Conservation (phyloP, 164 flowering plant genomes). For the Magnolia kwangsiensis region DNA sequence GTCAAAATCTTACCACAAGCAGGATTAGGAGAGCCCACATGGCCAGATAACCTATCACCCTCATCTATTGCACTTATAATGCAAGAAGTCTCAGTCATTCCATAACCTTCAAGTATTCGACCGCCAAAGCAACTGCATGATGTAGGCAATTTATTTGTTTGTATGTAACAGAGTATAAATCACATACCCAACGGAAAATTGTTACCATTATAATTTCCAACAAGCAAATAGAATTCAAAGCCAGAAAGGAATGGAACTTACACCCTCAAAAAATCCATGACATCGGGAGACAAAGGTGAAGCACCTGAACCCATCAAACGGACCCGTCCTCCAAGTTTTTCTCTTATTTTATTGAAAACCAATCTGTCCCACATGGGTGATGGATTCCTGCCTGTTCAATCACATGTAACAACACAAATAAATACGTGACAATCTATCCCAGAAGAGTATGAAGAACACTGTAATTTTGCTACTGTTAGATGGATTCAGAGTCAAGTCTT, state of each 20-base stretch:
- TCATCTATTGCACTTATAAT: conserved; percentile 63
- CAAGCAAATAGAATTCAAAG: no score
- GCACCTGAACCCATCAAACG: conserved; percentile 87
- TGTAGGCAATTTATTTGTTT: background rate
- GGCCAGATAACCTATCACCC: conserved; percentile 67
- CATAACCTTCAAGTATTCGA: conserved; percentile 81
- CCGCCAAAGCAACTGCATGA: conserved; percentile 82
- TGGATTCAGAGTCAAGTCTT: background rate
- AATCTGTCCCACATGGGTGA: conserved; percentile 95
- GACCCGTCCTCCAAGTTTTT: conserved; percentile 87
- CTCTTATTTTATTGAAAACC: conserved; percentile 92
- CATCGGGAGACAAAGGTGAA: conserved; percentile 95
- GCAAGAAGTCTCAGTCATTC: conserved; percentile 97
- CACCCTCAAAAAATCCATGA: conserved; percentile 90
- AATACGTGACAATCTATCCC: background rate
- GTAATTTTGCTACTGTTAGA: background rate
- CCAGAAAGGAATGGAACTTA: conserved; percentile 39
- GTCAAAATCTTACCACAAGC: conserved; percentile 71
- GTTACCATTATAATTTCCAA: background rate
- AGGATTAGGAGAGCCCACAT: conserved; percentile 93
- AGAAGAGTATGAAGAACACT: background rate
- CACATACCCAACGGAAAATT: background rate
- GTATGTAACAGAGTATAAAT: conserved; percentile 2
- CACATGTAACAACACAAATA: background rate
- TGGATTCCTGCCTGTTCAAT: conserved; percentile 62